Percentiles rank a stretch among this genome's conserved stretches.
These are phyloP conservation scores for Tolypocladium pustulatum DNA, from an alignment of 2,329 filamentous ascomycete species.

Conservation along the genomic window DNA sequence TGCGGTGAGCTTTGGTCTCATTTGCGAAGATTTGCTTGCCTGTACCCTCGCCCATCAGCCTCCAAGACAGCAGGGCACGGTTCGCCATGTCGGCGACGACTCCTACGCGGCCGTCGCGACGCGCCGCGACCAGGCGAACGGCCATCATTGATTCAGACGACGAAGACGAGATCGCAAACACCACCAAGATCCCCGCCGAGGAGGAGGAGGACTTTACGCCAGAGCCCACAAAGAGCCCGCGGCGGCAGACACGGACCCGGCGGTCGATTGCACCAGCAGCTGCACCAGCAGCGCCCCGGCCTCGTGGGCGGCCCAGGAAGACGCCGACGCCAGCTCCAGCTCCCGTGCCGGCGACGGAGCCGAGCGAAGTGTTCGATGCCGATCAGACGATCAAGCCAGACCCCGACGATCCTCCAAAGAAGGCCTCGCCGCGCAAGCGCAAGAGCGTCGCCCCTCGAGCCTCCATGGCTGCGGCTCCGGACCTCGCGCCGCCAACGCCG, in stretches of 20 bases:
- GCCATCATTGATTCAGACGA: conserved; percentile 74
- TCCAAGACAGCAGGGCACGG: neutral
- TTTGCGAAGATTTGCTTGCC: neutral
- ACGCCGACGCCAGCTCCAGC: conserved; percentile 10
- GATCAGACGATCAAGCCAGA: conserved; percentile 21
- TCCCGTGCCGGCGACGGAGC: conserved; percentile 10
- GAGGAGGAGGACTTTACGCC: conserved; percentile 73
- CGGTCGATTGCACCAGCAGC: conserved; percentile 29
- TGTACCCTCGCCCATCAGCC: neutral
- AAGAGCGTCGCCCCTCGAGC: conserved; percentile 43
- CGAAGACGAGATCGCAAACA: conserved; percentile 51
- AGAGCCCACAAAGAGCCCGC: conserved; percentile 47
- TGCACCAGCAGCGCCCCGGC: conserved; percentile 32
- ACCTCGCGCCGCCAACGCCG: conserved; percentile 30
- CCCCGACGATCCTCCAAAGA: conserved; percentile 22
- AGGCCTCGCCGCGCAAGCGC: conserved; percentile 53
- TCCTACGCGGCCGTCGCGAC: conserved; percentile 26
- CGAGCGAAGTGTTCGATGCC: conserved; percentile 26
- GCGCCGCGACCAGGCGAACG: conserved; percentile 51
- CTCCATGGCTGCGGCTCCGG: conserved; percentile 28
- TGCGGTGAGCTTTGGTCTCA: neutral
- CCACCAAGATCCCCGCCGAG: conserved; percentile 41
- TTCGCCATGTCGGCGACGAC: conserved; percentile 19
- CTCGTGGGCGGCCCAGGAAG: conserved; percentile 31
- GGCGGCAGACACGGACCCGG: conserved; percentile 36